Evolutionary conservation across 352 stramenopile genomes (phyloP).

Genomic region (Phytophthora podocarpi): DNA sequence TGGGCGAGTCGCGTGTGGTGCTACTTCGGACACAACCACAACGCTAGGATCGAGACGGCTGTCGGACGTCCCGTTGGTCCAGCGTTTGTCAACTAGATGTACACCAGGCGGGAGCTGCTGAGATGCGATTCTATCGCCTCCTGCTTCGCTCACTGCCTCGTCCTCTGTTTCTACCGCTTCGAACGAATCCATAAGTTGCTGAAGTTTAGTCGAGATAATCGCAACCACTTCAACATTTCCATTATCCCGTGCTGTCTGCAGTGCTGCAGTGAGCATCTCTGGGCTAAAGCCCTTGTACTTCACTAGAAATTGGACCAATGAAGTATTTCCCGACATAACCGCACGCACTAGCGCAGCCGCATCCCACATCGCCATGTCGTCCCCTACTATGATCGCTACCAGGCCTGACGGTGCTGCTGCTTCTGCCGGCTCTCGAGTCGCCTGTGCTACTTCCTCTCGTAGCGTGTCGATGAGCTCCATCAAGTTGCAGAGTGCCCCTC

Average conservation of each 20-base stretch:
- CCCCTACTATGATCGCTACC: conserved; percentile 19
- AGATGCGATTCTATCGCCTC: not conserved
- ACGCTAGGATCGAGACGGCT: too few species aligned
- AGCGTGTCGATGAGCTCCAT: conserved; percentile 31
- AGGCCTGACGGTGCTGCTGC: not conserved
- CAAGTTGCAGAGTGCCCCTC: conserved; percentile 31
- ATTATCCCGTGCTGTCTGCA: not conserved
- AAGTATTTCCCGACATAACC: conserved; percentile 8
- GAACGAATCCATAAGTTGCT: not conserved
- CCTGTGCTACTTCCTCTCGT: conserved; percentile 7
- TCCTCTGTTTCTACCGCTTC: not conserved
- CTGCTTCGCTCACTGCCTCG: too few species aligned
- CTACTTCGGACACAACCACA: too few species aligned
- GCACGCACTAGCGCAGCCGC: conserved; percentile 5
- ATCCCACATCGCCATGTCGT: conserved; percentile 21
- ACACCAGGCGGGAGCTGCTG: too few species aligned
- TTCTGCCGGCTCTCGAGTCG: not conserved
- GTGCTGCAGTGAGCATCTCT: conserved; percentile 3
- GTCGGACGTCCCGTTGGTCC: too few species aligned
- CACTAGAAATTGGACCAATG: conserved; percentile 23
- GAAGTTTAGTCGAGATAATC: conserved; percentile 2
- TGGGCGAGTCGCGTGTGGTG: not conserved
- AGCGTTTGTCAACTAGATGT: too few species aligned
- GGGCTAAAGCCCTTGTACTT: conserved; percentile 16
- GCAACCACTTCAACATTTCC: not conserved